Conservation (phyloP, 139 green algal genomes). For the Ettlia oleoabundans region DNA sequence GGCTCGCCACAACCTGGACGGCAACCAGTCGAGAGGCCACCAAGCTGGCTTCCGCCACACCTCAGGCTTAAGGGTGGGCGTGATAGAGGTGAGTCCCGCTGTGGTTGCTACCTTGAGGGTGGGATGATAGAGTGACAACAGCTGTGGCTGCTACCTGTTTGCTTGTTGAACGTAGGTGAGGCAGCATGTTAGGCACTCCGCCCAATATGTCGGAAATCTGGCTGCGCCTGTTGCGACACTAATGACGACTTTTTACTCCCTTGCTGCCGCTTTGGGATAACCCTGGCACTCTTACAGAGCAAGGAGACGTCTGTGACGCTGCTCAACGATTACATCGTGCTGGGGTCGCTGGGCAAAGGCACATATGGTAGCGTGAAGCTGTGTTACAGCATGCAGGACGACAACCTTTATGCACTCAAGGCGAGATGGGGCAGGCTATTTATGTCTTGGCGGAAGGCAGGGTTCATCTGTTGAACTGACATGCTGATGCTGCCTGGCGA, state of each 20-base stretch:
- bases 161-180: not conserved
- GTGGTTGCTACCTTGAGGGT: no score
- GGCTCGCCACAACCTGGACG: not conserved
- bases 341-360: conserved; percentile 80
- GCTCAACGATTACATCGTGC: conserved; percentile 89
- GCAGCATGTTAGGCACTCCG: no score
- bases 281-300: conserved; percentile 6
- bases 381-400: conserved; percentile 81
- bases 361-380: conserved; percentile 87
- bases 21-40: not conserved
- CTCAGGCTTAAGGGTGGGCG: conserved; percentile 23
- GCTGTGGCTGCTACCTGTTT: not conserved
- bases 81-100: conserved; percentile 32
- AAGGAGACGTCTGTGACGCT: conserved; percentile 54
- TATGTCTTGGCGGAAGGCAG: no score
- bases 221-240: no score
- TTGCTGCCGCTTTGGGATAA: not conserved
- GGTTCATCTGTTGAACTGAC: no score
- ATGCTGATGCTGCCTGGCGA: no score
- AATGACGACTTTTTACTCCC: not conserved
- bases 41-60: conserved; percentile 28
- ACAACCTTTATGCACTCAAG: conserved; percentile 86
- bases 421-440: no score
- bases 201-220: not conserved
- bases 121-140: conserved; percentile 30